A percentile compares a stretch with the other conserved stretches of the same genome.
Evolutionary conservation across 176 grass and related monocot species (phyloP).

Genomic region (Hyparrhenia diplandra): DNA sequence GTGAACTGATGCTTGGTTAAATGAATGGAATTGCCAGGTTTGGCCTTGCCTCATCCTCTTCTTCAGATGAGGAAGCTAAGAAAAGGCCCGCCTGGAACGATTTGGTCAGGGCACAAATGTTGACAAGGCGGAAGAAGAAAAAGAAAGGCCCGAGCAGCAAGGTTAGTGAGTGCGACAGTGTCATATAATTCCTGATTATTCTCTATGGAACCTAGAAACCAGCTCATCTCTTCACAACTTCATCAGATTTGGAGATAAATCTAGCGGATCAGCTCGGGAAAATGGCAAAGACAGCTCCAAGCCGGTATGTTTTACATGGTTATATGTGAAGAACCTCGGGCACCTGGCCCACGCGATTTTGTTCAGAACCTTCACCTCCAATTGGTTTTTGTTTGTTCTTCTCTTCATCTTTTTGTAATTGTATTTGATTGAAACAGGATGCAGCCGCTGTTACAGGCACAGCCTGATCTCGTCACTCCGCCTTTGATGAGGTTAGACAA

Average conservation of each 20-base stretch:
- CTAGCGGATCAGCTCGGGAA: conserved; percentile 39
- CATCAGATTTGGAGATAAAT: conserved; percentile 62
- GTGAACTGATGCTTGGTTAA: conserved; percentile 13
- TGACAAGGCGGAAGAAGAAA: conserved; percentile 74
- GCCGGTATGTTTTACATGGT: conserved; percentile 39
- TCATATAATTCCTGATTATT: not conserved
- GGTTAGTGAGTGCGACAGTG: conserved; percentile 33
- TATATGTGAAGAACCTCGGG: not conserved
- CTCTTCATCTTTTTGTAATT: not conserved
- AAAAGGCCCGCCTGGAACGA: conserved; percentile 89
- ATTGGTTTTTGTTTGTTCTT: conserved; percentile 2
- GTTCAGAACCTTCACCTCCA: not conserved
- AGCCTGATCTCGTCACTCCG: conserved; percentile 29
- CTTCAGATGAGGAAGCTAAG: conserved; percentile 60
- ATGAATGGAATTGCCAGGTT: conserved; percentile 51
- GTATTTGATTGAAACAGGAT: conserved; percentile 35
- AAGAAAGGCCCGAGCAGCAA: conserved; percentile 78
- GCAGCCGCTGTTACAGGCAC: conserved; percentile 50
- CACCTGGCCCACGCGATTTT: not conserved
- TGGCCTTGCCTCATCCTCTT: conserved; percentile 38
- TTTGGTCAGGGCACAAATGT: conserved; percentile 61
- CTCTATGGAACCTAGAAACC: not conserved
- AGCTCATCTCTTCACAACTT: conserved; percentile 17
- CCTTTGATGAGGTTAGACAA: conserved; percentile 29
- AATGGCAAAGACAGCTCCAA: conserved; percentile 48